Percentiles rank a stretch among this genome's conserved stretches.
Evolutionary conservation across 495 filamentous ascomycete genomes (phyloP).

Genomic region (Neurospora sp.): DNA sequence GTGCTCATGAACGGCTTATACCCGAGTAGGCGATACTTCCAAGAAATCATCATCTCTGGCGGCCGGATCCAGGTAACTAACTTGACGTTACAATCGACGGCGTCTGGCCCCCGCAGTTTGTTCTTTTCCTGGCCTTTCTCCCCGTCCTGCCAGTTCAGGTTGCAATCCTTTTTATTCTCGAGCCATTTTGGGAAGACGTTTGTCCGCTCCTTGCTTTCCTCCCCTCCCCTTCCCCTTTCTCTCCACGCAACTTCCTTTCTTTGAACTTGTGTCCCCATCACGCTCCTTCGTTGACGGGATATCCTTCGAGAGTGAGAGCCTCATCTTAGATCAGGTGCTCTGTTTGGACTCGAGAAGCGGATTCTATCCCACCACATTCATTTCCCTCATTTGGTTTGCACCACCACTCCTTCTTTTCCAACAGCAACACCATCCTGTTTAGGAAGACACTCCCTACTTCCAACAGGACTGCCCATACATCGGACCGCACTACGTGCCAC

Average conservation of each 20-base stretch:
- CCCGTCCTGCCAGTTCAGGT: not conserved
- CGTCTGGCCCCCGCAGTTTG: not conserved
- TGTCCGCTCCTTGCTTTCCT: not conserved
- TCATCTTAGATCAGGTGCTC: not conserved
- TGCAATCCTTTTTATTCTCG: not conserved
- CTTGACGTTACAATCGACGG: not conserved
- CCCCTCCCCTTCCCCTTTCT: not conserved
- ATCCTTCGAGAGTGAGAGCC: not conserved
- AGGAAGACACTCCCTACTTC: not conserved
- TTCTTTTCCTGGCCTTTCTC: not conserved
- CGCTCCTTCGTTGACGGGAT: not conserved
- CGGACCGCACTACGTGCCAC: not conserved
- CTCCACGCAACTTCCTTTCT: not conserved
- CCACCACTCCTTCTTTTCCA: not conserved
- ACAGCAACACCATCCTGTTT: not conserved
- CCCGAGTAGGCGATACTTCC: not conserved
- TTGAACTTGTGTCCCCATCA: not conserved
- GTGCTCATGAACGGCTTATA: not conserved
- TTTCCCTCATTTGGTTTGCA: not conserved
- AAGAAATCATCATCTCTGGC: not conserved
- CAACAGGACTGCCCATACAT: not conserved
- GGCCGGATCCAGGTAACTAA: not conserved
- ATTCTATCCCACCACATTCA: not conserved
- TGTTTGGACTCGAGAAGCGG: not conserved
- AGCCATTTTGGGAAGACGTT: not conserved